Evolutionary conservation across 495 filamentous ascomycete species (phyloP), one percentile per base, ranked within the genome.

Genomic region (Cudoniella acicularis): DNA sequence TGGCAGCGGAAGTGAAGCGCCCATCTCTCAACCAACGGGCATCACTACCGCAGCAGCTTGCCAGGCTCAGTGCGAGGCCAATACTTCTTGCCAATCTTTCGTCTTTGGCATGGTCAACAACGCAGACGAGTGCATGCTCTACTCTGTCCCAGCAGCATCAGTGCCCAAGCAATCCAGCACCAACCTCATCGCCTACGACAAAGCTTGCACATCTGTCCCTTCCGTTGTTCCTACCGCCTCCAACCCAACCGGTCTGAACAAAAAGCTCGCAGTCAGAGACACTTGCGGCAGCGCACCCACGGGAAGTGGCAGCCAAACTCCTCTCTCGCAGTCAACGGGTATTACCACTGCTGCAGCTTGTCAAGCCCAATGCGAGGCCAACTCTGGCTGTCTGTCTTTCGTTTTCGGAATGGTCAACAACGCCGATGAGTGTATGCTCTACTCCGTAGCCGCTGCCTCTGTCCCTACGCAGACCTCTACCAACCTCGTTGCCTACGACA

Each of bases 51-150:
- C 60, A 1, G 6, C 26, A 13, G 55, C 64, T 17, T 57, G 57
- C 47, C 66, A 66, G 47, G 67, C 68, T 0, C 50, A 50, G 49
- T 66, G 66, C 24, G 64, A 58, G n/a, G 66, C 68, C 41, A 61
- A 61, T 24, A 55, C 52, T 26, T 63, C 66, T 30, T 67, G 61
- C 54, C 26, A 56, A 43, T 56, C 66, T 18, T 69, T 69, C 48
- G 50, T 66, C 46, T 65, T 69, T 27, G 57, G 67, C 0, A 54
- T 67, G 41, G 58, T 69, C 20, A 62, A 68, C 27, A 52, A 64
- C 24, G 63, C 43, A 10, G 48, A 59, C 46, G 52, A 65, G 25
- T 69, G 64, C 51, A 64, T 64, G 49, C 60, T 59, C 41, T 63
- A 30, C 55, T 26, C 54, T n/a, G 56, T 63, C 17, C n/a, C 60